Conservation (phyloP, 345 rosid species). For the Lepidium sativum region DNA sequence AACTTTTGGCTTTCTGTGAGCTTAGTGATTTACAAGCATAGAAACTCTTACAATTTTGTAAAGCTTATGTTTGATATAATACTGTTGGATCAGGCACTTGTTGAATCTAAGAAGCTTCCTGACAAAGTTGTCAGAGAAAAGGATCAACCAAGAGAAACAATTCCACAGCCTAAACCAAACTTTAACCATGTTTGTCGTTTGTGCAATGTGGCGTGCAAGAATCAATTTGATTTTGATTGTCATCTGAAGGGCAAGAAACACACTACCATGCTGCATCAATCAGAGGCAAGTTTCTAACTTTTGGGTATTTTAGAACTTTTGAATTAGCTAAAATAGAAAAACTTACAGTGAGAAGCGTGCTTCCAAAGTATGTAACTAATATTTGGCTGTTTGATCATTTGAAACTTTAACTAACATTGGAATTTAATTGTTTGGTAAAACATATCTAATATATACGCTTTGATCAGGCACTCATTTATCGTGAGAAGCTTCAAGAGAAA, state of each 20-base stretch:
- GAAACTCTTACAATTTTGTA: slow-evolving; percentile 40
- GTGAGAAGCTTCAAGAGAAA: slow-evolving; percentile 45
- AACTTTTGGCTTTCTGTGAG: background rate
- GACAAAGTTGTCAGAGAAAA: slow-evolving; percentile 39
- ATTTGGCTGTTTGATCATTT: background rate
- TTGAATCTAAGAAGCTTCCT: slow-evolving; percentile 40
- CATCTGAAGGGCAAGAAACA: slow-evolving; percentile 7
- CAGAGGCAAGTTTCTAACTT: slow-evolving; percentile 21
- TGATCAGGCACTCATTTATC: slow-evolving; percentile 37
- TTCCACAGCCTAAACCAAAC: background rate
- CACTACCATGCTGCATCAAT: background rate
- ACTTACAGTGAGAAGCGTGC: slow-evolving; percentile 6
- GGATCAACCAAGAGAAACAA: slow-evolving; percentile 12
- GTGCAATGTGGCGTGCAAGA: slow-evolving; percentile 8
- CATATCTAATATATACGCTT: background rate
- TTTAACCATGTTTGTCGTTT: background rate
- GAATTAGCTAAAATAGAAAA: slow-evolving; percentile 14
- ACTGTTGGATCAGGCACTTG: slow-evolving; percentile 36
- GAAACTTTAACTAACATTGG: slow-evolving; percentile 28
- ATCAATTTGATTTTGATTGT: background rate
- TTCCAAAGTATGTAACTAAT: background rate
- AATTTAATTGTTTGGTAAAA: background rate
- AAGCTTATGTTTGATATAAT: slow-evolving; percentile 36
- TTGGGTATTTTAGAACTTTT: slow-evolving; percentile 32
- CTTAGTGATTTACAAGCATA: slow-evolving; percentile 28